Evolutionary conservation across 2,329 filamentous ascomycete genomes (phyloP), one percentile per base, ranked within the genome.

Genomic region (Colletotrichum lini): DNA sequence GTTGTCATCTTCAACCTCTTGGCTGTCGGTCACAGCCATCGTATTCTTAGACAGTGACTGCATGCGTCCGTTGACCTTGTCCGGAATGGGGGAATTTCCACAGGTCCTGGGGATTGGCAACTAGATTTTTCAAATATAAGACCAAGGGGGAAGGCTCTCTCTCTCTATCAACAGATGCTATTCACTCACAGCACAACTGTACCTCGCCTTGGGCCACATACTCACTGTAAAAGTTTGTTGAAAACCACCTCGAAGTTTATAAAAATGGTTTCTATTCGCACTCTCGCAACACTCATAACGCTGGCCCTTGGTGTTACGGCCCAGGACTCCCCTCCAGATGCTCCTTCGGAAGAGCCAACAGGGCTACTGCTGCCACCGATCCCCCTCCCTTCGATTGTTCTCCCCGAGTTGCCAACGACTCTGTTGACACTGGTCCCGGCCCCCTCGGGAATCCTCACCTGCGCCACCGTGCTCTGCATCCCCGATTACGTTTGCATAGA

Each of bases 211-310:
- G 2, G 30, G 30, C 15, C 42, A 21, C 40, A 40, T 44, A 7
- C 8, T 9, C 44, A 23, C 57, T 30, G 13, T 10, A 9, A 12
- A 10, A 35, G 4, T 42, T 45, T 47, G 16, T 30, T 40, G 42
- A 62, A 18, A 21, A 47, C 44, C 21, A 18, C 16, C 15, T 16
- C 18, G 42, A 16, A 63, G 9, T 8, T n/a, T 10, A 35, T 58
- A 71, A 63, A 9, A 2, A 71, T 71, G 68, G 59, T 58, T 40
- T n/a, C 52, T 23, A 49, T 71, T 49, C 68, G 64, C 57, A 49
- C 2, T 42, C 4, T 68, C 35, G 35, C 65, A 38, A 26, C 57
- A 35, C 30, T 35, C 38, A 21, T 63, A 6, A 45, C 57, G 9
- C 38, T 71, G 15, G 65, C 45, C 9, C 38, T 63, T 18, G 65